Base-by-base conservation (phyloP, 345 rosid species). In the Rhizophora apiculata region DNA sequence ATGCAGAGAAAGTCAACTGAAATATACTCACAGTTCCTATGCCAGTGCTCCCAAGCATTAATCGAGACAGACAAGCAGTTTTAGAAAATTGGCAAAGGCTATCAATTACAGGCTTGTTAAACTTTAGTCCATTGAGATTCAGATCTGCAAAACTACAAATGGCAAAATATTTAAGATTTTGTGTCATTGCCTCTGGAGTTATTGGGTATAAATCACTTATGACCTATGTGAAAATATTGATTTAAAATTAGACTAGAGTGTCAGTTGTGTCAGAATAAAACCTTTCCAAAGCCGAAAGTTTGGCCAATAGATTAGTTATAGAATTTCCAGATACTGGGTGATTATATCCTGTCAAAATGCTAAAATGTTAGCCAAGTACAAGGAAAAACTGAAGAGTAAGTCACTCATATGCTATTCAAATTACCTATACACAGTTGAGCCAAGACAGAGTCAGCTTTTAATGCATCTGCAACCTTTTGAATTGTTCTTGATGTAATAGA, bases 401-500 rank as follows among this genome's bases (percentile, higher is more conserved):
- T 52, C 30, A 66, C 62, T 57, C 53, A 48, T 65, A 55, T 48
- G 63, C 20, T 63, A 70, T 69, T 68, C 37, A 15, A 49, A 64
- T 46, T 82, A 88, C 98, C 98, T 76, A 90, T 85, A 55, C 64
- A 86, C 68, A 96, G 94, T 73, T 90, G 92, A 58, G 94, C 77
- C 75, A 92, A 84, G 52, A 70, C 76, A 21, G 90, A 96, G 63
- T 76, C 83, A 56, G 83, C 65, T 66, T 79, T 78, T 80, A 90
- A 77, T 52, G 87, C 87, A 79, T 84, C 88, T 74, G 89, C 80
- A 74, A 91, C 74, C 78, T 87, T 93, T 71, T 86, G 88, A 82
- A 89, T 81, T 64, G 94, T 89, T 74, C 98, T 83, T 30, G 97
- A 89, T 72, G 98, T 86, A 75, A 91, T 81, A 56, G 90, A 89